Evolutionary conservation across 306 rosid genomes (phyloP), one percentile per base, ranked within the genome.

Genomic region (Pyrus bretschneideri): DNA sequence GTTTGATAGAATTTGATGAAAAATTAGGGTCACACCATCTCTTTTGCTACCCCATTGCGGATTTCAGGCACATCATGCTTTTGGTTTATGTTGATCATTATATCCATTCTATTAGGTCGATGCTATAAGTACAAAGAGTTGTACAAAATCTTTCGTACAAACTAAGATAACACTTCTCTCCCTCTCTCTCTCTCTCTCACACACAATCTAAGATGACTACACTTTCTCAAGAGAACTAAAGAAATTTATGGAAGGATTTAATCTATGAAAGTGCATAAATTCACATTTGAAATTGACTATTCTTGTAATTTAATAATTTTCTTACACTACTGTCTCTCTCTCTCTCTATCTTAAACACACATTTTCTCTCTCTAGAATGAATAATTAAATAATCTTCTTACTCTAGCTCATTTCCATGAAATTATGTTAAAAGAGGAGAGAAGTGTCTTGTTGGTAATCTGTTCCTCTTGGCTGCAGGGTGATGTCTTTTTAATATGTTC

Each of bases 401-500:
- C 29, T 60, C 55, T 23, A 22, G 35, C 44, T 18, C 14, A 23
- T 15, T 21, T 30, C 30, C 21, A 62, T 62, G 60, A 45, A 44
- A 18, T 62, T 61, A 15, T 49, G 33, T 55, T 64, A 13, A n/a
- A 22, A 49, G 75, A 59, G 40, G 61, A 54, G 46, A 67, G 55
- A 69, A 67, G 35, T 77, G 17, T 62, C 61, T 17, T 60, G 27
- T 25, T 30, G 21, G 46, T 81, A 68, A 78, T 23, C 40, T 78
- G 76, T 73, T 72, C 61, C 75, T 86, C 70, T 85, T 84, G 73
- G 77, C 79, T 87, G 89, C 98, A 96, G 99, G 83, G 80, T 81
- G 99, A 96, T 69, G 81, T 96, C n/a, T 88, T 88, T 67, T 76
- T 96, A 78, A 91, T 96, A 70, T 96, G 97, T 86, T 88, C 96